A percentile compares a stretch with the other conserved stretches of the same genome.
These are phyloP conservation scores for Mangifera indica DNA, from an alignment of 345 rosid species.

Conservation along the genomic window DNA sequence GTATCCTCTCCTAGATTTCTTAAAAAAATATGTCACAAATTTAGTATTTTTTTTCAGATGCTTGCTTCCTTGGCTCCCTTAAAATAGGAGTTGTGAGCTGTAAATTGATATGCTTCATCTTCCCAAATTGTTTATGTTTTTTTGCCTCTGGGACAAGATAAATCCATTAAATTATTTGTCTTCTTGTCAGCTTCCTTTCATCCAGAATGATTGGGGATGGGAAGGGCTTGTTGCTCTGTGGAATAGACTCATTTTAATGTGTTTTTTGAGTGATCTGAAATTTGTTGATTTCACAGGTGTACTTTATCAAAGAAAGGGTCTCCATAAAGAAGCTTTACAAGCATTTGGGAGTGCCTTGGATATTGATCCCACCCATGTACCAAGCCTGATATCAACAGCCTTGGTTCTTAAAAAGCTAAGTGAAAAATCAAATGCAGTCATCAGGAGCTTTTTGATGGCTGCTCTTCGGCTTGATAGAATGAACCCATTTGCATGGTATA, in stretches of 20 bases:
- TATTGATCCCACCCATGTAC: conserved; percentile 60
- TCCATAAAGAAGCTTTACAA: conserved; percentile 53
- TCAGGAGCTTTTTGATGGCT: conserved; percentile 63
- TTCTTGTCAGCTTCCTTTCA: neutral
- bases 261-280: neutral
- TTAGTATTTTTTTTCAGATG: neutral
- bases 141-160: neutral
- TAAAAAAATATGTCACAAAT: no score
- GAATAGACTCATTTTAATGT: neutral
- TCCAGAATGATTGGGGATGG: neutral
- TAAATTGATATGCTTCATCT: neutral
- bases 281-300: conserved; percentile 41
- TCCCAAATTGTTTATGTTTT: neutral
- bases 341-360: conserved; percentile 53
- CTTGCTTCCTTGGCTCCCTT: neutral
- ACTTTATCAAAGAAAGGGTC: conserved; percentile 50
- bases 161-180: neutral
- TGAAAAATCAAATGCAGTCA: conserved; percentile 33
- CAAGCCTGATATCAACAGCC: conserved; percentile 66
- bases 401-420: conserved; percentile 46
- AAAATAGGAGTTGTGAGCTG: neutral
- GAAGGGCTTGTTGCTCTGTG: no score
- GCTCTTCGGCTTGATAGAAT: conserved; percentile 60
- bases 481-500: conserved; percentile 73
- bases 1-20: neutral